Evolutionary conservation across 2,329 filamentous ascomycete genomes (phyloP).

Genomic region (Paramyrothecium roridum): DNA sequence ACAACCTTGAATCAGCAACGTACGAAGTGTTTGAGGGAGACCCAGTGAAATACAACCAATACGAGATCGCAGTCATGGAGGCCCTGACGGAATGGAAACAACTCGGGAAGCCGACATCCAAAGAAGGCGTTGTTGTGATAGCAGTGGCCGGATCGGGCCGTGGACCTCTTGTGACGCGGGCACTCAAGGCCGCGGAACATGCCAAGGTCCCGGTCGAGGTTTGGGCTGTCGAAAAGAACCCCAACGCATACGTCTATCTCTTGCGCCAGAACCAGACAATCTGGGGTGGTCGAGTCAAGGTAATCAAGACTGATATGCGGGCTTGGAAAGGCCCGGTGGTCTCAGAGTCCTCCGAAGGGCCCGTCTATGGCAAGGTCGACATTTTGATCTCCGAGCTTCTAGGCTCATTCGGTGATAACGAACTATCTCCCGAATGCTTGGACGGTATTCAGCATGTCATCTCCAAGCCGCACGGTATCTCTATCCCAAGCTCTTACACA

Average conservation of each 20-base stretch:
- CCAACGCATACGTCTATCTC: slow-evolving; percentile 91
- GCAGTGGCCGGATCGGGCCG: slow-evolving; percentile 92
- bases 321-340: slow-evolving; percentile 82
- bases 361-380: slow-evolving; percentile 68
- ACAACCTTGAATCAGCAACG: slow-evolving; percentile 94
- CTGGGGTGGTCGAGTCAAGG: slow-evolving; percentile 79
- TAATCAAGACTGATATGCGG: slow-evolving; percentile 97
- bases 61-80: slow-evolving; percentile 78
- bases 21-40: slow-evolving; percentile 99
- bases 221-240: slow-evolving; percentile 97
- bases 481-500: slow-evolving; percentile 89
- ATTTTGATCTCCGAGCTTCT: slow-evolving; percentile 93
- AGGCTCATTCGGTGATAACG: slow-evolving; percentile 94
- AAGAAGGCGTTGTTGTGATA: slow-evolving; percentile 71
- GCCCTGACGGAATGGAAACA: slow-evolving; percentile 78
- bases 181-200: slow-evolving; percentile 72
- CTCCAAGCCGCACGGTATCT: slow-evolving; percentile 76
- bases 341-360: slow-evolving; percentile 37
- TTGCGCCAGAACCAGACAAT: slow-evolving; percentile 77
- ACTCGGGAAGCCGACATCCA: slow-evolving; percentile 68
- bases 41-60: slow-evolving; percentile 96
- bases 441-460: slow-evolving; percentile 93
- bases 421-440: slow-evolving; percentile 92
- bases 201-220: slow-evolving; percentile 78
- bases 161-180: slow-evolving; percentile 86